Evolutionary conservation across 768 basidiomycete genomes (phyloP).

Genomic region (Melanogaster broomeanus): DNA sequence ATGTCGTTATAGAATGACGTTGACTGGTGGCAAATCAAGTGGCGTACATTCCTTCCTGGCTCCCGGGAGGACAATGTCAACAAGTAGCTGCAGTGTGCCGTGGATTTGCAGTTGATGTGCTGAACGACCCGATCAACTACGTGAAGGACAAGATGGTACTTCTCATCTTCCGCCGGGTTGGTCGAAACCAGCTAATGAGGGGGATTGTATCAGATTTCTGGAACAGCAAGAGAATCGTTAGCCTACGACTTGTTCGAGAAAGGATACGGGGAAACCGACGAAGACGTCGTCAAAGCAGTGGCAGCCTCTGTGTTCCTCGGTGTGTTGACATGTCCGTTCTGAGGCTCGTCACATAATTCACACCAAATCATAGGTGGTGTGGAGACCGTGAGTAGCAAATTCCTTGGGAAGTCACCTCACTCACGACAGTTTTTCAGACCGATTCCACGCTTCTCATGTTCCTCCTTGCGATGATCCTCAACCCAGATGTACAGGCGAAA

Average conservation of each 20-base stretch:
- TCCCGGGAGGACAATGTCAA: conserved; percentile 34
- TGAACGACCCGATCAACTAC: conserved; percentile 19
- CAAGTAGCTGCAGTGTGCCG: conserved; percentile 15
- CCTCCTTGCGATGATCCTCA: conserved; percentile 34
- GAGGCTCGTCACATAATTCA: background rate
- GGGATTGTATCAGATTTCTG: conserved; percentile 9
- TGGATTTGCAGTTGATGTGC: conserved; percentile 22
- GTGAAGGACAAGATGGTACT: conserved; percentile 26
- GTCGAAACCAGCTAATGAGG: background rate
- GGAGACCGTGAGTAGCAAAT: conserved; percentile 23
- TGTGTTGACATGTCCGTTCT: background rate
- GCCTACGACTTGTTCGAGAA: conserved; percentile 19
- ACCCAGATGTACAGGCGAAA: conserved; percentile 32
- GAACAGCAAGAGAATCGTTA: conserved; percentile 21
- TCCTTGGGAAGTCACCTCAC: too few species aligned
- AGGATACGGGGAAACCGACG: background rate
- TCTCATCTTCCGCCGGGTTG: background rate
- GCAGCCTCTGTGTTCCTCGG: conserved; percentile 25
- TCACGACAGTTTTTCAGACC: conserved; percentile 10
- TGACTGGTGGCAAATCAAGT: conserved; percentile 10
- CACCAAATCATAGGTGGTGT: conserved; percentile 17
- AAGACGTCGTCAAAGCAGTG: conserved; percentile 22
- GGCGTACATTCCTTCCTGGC: conserved; percentile 33
- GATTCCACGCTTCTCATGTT: conserved; percentile 22
- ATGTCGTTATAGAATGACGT: background rate